Base-by-base conservation (phyloP, 2,329 filamentous ascomycete genomes). In the Stromatinia cepivora region DNA sequence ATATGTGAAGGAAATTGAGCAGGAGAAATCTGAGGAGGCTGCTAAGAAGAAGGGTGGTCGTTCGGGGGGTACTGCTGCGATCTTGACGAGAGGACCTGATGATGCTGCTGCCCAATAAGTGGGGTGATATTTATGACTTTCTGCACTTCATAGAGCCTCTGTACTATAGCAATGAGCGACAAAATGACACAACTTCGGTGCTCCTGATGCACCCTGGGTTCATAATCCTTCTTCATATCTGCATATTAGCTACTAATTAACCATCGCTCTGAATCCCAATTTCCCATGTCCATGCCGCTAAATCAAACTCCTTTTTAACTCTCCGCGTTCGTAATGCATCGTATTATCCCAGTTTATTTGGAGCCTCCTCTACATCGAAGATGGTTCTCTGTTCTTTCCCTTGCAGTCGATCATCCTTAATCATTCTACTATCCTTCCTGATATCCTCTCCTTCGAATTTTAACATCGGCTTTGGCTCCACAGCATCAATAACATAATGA, bases 1-100 rank as follows among this genome's bases (percentile, higher is more conserved):
- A 76, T 97, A 97, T 79, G 96, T 99, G 79, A 98, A 98, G 89
- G 95, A 89, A 82, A 99, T 99, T 81, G 97, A 99, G 85, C 92
- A 94, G 77, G 96, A 99, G 87, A 99, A 99, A 87, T 94, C 97
- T 80, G 95, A 98, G 81, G 95, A 99, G 84, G 94, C 94, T 34
- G 93, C 92, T 53, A 97, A 93, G 87, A 97, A 97, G 90, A 96
- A 97, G 89, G 92, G 88, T 57, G 91, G 92, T 70, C 86, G 90
- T 76, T 87, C 88, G 71, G 86, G 89, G n/a, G 90, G 89, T 70
- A 88, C 86, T 63, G 88, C 92, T 25, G 87, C 92, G 56, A 93
- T 95, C 77, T 84, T 92, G 78, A 93, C 92, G 58, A 83, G 81
- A 83, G 89, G 83, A 81, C 83, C 78, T 34, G 81, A 79, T 64